phyloP scores from a whole-genome alignment of 768 basidiomycete species.

The Cyathus striatus region DNA sequence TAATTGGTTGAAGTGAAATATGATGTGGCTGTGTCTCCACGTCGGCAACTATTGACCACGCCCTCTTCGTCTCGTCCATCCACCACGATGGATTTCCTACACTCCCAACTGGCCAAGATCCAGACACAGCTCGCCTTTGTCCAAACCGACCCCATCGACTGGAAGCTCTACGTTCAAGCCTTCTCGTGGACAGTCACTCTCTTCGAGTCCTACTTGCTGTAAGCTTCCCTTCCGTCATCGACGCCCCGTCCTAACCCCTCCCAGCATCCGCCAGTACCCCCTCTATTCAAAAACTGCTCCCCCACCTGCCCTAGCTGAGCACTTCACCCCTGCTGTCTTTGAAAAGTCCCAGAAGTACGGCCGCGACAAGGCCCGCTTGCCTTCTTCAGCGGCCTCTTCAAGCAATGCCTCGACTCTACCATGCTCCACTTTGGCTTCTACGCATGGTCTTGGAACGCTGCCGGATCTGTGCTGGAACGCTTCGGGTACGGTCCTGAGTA shows the following conservation, averaged over 20 bases:
- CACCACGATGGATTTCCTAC: conserved; percentile 57
- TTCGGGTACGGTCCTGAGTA: conserved; percentile 68
- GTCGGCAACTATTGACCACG: too few species aligned
- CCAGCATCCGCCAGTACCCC: conserved; percentile 77
- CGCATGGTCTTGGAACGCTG: conserved; percentile 75
- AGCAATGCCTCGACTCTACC: conserved; percentile 63
- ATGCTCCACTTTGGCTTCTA: conserved; percentile 77
- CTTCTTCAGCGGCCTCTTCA: conserved; percentile 67
- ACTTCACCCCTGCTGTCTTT: conserved; percentile 70
- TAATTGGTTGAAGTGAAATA: too few species aligned
- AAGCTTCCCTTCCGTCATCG: conserved; percentile 21
- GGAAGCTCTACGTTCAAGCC: conserved; percentile 75
- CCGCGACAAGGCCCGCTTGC: conserved; percentile 82
- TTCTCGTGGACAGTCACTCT: conserved; percentile 76
- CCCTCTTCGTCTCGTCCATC: conserved; percentile 5
- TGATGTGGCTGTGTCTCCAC: too few species aligned
- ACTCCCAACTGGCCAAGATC: conserved; percentile 48
- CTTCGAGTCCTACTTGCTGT: conserved; percentile 89
- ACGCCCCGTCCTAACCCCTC: not conserved
- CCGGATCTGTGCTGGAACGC: conserved; percentile 44
- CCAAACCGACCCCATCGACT: conserved; percentile 66
- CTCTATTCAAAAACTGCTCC: conserved; percentile 74
- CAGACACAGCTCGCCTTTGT: conserved; percentile 70
- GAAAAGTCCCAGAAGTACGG: conserved; percentile 91
- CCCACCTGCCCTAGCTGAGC: conserved; percentile 60